Evolutionary conservation across 495 filamentous ascomycete species (phyloP), one percentile per base, ranked within the genome.

Genomic region (Letharia columbiana): DNA sequence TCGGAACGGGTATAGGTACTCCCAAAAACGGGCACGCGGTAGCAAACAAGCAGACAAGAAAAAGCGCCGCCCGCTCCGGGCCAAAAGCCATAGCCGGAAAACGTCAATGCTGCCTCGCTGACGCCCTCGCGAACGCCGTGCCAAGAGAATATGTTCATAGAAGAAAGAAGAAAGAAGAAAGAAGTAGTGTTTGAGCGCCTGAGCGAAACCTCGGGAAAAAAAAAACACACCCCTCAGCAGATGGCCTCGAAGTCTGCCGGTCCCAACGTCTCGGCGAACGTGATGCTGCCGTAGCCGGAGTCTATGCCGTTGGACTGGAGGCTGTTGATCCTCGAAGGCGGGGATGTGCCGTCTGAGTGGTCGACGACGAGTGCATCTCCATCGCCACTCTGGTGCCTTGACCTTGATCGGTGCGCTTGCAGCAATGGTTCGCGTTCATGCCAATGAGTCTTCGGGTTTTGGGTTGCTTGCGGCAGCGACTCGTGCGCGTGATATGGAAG

Each of bases 251-350:
- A 64, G 42, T 69, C 52, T 18, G 41, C 45, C 3, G 69, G 59
- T 0, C 69, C 69, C 64, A 71, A 57, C 31, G 57, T 47, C 63
- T 68, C 66, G 1, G 69, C 66, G 58, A 71, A 66, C 39, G 39
- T 45, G 44, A 71, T 68, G 23, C 66, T 66, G 23, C 52, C 68
- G 47, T 70, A 68, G 10, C 66, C 68, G 5, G 68, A 65, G 58
- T 68, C 65, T 37, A 56, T 10, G 6, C 28, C 47, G 31, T 42
- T 23, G 6, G 45, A 54, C 11, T 42, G 39, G 33, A 44, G n/a
- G 40, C 45, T 61, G 2, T 41, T 6, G 12, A 41, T 11, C 10
- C 57, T 56, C 3, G 45, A 56, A 0, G 44, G 23, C 4, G 10
- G 23, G 1, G 45, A 50, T 1, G n/a, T 40, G n/a, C 28, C 35